These are phyloP conservation scores for Rugosomyces carneus DNA, from an alignment of 1,284 basidiomycete genomes.

Conservation along the genomic window DNA sequence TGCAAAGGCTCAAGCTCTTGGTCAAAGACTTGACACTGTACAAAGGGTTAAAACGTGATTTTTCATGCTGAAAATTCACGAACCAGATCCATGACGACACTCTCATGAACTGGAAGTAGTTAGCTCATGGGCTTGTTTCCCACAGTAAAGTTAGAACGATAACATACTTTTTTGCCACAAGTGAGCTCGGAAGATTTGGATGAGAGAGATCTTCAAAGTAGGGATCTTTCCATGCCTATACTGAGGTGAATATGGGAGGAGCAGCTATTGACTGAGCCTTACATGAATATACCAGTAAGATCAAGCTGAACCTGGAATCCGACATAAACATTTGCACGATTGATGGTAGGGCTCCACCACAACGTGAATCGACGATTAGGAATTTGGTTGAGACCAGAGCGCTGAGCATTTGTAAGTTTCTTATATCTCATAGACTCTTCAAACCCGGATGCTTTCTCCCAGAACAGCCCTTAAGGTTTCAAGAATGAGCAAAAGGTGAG, in stretches of 20 bases:
- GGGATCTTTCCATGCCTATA: conserved; percentile 96
- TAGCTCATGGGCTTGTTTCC: conserved; percentile 6
- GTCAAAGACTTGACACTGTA: conserved; percentile 94
- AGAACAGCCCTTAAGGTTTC: conserved; percentile 65
- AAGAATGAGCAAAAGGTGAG: conserved; percentile 1
- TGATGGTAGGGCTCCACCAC: conserved; percentile 99
- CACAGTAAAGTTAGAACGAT: conserved; percentile 4
- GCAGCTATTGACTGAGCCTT: conserved; percentile 18
- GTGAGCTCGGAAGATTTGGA: conserved; percentile 99
- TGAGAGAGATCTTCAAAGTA: conserved; percentile 95
- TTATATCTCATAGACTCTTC: conserved; percentile 98
- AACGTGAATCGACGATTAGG: conserved; percentile 99
- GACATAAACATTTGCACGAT: conserved; percentile 97
- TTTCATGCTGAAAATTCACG: conserved; percentile 21
- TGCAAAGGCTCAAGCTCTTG: conserved; percentile 97
- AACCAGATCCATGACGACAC: conserved; percentile 94
- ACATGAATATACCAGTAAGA: conserved; percentile 91
- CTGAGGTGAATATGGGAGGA: conserved; percentile 11
- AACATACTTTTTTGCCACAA: conserved; percentile 95
- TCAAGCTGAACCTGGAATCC: conserved; percentile 99
- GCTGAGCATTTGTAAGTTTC: conserved; percentile 92
- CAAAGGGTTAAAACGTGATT: not conserved
- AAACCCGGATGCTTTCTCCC: conserved; percentile 94
- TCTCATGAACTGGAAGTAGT: conserved; percentile 69
- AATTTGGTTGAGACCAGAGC: conserved; percentile 96